These are phyloP conservation scores for Backusella liffmaniae DNA, from an alignment of 192 early-diverging fungal genomes.

Conservation along the genomic window DNA sequence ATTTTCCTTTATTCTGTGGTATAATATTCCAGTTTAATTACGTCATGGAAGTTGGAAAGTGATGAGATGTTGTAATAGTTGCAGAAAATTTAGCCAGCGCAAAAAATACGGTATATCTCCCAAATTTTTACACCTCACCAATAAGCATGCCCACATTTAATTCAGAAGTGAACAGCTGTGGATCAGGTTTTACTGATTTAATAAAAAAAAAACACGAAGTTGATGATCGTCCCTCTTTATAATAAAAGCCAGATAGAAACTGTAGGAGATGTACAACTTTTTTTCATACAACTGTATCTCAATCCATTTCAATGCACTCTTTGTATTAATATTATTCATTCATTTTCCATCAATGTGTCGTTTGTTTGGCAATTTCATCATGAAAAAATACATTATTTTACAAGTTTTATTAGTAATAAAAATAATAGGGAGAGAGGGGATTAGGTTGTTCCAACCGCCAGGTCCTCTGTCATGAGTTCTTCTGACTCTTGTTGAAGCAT, in stretches of 20 bases:
- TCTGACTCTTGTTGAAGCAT: slow-evolving; percentile 23
- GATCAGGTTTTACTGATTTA: background rate
- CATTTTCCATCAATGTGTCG: background rate
- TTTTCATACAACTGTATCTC: too few species aligned
- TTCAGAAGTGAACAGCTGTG: background rate
- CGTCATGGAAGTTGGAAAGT: background rate
- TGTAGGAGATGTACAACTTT: too few species aligned
- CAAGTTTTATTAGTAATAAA: slow-evolving; percentile 3
- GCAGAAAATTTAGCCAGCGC: background rate
- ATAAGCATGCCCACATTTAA: background rate
- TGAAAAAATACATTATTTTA: slow-evolving; percentile 8
- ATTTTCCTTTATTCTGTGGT: too few species aligned
- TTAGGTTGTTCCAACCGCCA: slow-evolving; percentile 10
- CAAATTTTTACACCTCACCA: background rate
- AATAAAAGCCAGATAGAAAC: background rate
- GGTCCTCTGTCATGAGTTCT: slow-evolving; percentile 16
- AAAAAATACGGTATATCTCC: background rate
- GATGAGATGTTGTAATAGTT: background rate
- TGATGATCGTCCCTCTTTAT: background rate
- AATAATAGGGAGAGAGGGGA: background rate
- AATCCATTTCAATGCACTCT: too few species aligned
- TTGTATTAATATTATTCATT: background rate
- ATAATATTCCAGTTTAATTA: background rate
- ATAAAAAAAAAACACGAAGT: background rate
- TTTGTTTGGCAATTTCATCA: background rate